Base-by-base conservation (phyloP, 2,329 filamentous ascomycete species). In the Colletotrichum paranaense region DNA sequence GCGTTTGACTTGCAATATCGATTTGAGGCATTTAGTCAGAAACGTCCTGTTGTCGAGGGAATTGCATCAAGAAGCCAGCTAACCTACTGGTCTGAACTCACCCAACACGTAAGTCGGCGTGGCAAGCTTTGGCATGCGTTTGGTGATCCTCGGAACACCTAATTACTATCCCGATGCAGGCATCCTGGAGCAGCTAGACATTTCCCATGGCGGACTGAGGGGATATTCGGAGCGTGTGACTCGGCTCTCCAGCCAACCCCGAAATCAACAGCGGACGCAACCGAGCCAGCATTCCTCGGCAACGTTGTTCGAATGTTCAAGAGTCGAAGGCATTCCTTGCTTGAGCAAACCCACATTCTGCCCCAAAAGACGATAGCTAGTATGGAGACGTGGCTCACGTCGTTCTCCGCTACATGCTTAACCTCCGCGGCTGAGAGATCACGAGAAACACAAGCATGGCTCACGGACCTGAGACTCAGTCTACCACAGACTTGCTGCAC, bases 381-480 rank as follows among this genome's bases (percentile, higher is more conserved):
- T 46, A 42, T 26, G 22, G 49, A 24, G 9, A 28, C 26, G 4
- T 5, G 19, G 42, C 16, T 53, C 42, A 53, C 8, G n/a, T 22
- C 28, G 46, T 46, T 64, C 46, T 52, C 26, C 24, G 46, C n/a
- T 52, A 19, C 38, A 30, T 42, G 7, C 30, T 62, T 49, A 5
- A 32, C 62, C 42, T 24, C 24, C 8, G 19, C 52, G 55, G 32
- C 49, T 24, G 55, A 62, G 52, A 12, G 59, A 53, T 46, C 35
- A 69, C 28, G 26, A 30, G 26, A 53, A 46, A 65, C 32, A 46
- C 55, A 28, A 46, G 46, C 42, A 28, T 65, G 67, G 42, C 60
- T 71, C 28, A 60, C 60, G 58, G 62, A 42, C 49, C 49, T 67
- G 67, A 62, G 60, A 72, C 67, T 62, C 28, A 32, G 49, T 5